phyloP scores from a whole-genome alignment of 2,329 filamentous ascomycete genomes.

The Mycosphaerella sp. region DNA sequence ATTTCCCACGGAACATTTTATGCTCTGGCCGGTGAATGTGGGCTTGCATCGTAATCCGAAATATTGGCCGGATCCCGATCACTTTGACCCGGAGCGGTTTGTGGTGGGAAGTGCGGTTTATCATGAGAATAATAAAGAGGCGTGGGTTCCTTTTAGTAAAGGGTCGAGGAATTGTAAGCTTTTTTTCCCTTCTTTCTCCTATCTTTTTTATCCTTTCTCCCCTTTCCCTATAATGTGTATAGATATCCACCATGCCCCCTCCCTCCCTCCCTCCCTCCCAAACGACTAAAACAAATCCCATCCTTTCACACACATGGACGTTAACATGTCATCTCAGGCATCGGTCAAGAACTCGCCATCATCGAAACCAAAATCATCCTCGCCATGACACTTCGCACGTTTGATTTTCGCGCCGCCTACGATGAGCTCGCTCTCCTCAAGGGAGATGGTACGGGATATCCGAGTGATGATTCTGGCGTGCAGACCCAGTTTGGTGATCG shows the following conservation, averaged over 20 bases:
- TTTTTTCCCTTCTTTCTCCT: too few species aligned
- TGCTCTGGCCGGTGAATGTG: conserved; percentile 39
- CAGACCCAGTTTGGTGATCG: conserved; percentile 30
- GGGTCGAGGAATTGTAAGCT: conserved; percentile 46
- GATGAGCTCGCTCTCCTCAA: conserved; percentile 32
- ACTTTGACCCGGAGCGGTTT: conserved; percentile 47
- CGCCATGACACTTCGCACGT: conserved; percentile 45
- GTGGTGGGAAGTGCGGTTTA: conserved; percentile 32
- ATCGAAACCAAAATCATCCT: conserved; percentile 48
- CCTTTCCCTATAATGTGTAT: too few species aligned
- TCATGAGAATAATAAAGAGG: conserved; percentile 36
- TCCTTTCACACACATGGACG: too few species aligned
- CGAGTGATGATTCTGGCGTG: conserved; percentile 23
- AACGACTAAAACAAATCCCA: too few species aligned
- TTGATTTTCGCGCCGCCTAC: conserved; percentile 44
- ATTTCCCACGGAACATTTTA: conserved; percentile 41
- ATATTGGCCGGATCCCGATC: conserved; percentile 34
- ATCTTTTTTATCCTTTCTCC: too few species aligned
- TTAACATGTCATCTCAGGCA: conserved; percentile 13
- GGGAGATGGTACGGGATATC: conserved; percentile 34
- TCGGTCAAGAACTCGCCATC: conserved; percentile 52
- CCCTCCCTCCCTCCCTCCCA: not conserved
- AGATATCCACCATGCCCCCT: too few species aligned
- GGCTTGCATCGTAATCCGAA: conserved; percentile 34
- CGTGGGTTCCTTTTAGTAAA: conserved; percentile 51